Base-by-base conservation (phyloP, 495 filamentous ascomycete species). In the Trichocladium uniseriatum region DNA sequence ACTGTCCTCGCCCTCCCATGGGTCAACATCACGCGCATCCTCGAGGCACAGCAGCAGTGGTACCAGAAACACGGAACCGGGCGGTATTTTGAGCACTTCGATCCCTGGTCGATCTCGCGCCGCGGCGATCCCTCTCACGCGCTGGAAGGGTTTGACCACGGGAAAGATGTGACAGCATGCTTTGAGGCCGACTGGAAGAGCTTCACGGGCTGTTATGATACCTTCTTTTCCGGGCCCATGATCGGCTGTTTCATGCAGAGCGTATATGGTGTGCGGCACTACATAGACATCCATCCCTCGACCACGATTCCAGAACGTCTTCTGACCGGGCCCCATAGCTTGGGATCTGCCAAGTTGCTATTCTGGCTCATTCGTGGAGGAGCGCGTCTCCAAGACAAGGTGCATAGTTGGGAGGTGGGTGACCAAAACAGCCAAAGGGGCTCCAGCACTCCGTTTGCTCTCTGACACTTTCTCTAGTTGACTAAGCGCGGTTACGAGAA, bases 291-390 rank as follows among this genome's bases (percentile, higher is more conserved):
- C 5, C 61, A 73, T 37, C 45, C 38, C 3, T n/a, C 24, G 1
- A 60, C 54, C 1, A 46, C 37, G 16, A 65, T 72, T 15, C 69
- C 70, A 0, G 49, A 67, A 31, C 48, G 48, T 5, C 48, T 73
- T 1, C 20, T 73, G 2, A 42, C 18, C 2, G 57, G 60, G 8
- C 62, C 67, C 1, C 56, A 46, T 21, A 41, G 52, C 19, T 59
- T 60, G 41, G 49, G 61, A 1, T 49, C 43, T 1, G 48, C 59
- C 5, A 59, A 61, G 51, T 60, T 66, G 39, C 45, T 66, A 0
- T 71, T 62, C 52, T 73, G 70, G 70, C 35, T 69, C 13, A 32
- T 63, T 13, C 67, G 59, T 24, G 59, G 45, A 8, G 64, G 69
- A 0, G 64, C 63, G 18, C 38, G 15, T 0, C 16, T 66, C n/a